Conservation (phyloP, 2,329 filamentous ascomycete genomes). For the Ophiostoma tasmaniense region DNA sequence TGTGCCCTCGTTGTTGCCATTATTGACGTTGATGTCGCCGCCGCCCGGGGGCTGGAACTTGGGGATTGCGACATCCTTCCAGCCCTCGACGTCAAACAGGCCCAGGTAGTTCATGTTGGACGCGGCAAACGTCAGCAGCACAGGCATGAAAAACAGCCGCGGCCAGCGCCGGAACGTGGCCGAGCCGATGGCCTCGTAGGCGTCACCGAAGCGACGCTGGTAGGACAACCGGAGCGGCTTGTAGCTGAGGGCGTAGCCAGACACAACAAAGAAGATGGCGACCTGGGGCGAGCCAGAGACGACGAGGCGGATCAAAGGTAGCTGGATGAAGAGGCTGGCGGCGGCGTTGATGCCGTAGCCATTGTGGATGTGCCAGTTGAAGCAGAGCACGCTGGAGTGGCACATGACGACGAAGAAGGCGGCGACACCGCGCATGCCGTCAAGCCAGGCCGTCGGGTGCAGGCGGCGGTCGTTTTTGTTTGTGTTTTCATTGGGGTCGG, state of each 20-base stretch:
- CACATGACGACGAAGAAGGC: constrained; percentile 47
- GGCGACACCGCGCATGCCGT: constrained; percentile 48
- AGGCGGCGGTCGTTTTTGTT: constrained; percentile 6
- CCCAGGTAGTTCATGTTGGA: constrained; percentile 13
- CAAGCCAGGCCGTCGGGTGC: constrained; percentile 29
- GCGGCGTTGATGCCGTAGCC: constrained; percentile 24
- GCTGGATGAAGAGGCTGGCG: constrained; percentile 20
- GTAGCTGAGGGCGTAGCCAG: constrained; percentile 23
- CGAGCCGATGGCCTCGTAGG: constrained; percentile 19
- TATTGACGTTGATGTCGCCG: background rate
- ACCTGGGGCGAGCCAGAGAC: constrained; percentile 32
- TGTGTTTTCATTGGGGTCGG: background rate
- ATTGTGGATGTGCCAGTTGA: constrained; percentile 25
- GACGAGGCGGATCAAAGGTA: constrained; percentile 31
- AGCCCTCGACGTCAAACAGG: constrained; percentile 17
- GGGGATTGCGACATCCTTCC: constrained; percentile 13
- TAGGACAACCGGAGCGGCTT: constrained; percentile 21
- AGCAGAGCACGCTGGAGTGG: constrained; percentile 31
- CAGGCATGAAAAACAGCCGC: constrained; percentile 21
- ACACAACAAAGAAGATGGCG: constrained; percentile 42
- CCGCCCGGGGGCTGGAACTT: constrained; percentile 13
- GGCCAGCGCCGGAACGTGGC: constrained; percentile 21
- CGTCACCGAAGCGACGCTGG: constrained; percentile 16
- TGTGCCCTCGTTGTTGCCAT: background rate
- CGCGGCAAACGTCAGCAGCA: constrained; percentile 12